Evolutionary conservation across 345 rosid species (phyloP), one percentile per base, ranked within the genome.

Genomic region (Lumnitzera racemosa): DNA sequence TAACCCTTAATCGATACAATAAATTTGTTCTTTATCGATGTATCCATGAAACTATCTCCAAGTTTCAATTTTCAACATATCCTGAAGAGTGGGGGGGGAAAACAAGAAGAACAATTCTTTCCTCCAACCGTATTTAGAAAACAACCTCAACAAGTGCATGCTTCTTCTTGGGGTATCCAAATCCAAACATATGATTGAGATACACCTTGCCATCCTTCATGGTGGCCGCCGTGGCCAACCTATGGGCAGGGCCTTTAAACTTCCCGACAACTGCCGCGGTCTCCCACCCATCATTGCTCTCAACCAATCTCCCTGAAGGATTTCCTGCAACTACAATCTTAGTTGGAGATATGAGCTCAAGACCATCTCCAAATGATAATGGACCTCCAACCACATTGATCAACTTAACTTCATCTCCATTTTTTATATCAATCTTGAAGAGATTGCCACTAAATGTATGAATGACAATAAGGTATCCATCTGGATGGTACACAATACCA

Each of bases 321-420:
- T 67, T 89, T 50, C 96, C 98, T 0, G 96, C 98, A 15, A 89
- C 98, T 55, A 92, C 89, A 23, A 92, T 76, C 76, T 78, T 75
- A 11, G 85, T 85, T 0, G 84, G 81, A 23, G 92, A 87, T 27
- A 89, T 47, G 12, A 85, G 68, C 80, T 82, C 91, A 43, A 85
- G 36, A 5, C 98, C 96, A 59, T 92, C 95, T 50, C 96, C 96
- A 47, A 89, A 74, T 47, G 66, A 46, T 41, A 87, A 57, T 1
- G 89, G 46, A 9, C 95, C 96, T 62, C 83, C 89, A 36, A 20
- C 36, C 24, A 85, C 88, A 12, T 67, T 49, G 46, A 91, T 70
- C 13, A 83, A 64, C 72, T 72, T 67, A 50, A 89, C 83, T 53
- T 71, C 63, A 13, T 76, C 74, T 16, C 74, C 86, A 15, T 66